phyloP scores from a whole-genome alignment of 2,329 filamentous ascomycete genomes.

The Paracamarosporium sp. region DNA sequence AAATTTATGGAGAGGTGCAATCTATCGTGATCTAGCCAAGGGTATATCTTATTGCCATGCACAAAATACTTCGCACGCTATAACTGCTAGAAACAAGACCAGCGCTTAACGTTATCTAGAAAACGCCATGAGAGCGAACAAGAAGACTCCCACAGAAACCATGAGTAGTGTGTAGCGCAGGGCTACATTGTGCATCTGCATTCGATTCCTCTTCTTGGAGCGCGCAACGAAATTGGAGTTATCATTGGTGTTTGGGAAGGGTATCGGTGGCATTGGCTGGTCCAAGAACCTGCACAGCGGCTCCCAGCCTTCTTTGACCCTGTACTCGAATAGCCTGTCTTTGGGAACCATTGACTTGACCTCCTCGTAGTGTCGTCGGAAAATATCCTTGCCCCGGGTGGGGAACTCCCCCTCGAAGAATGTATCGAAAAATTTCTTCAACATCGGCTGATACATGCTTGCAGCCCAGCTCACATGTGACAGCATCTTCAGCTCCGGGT shows the following conservation, averaged over 20 bases:
- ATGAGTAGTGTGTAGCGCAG: too few relatives aligned
- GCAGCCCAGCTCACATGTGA: constrained; percentile 69
- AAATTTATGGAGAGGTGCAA: too few relatives aligned
- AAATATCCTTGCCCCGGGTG: constrained; percentile 69
- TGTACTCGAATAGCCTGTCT: constrained; percentile 61
- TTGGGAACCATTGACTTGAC: constrained; percentile 55
- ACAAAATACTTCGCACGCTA: too few relatives aligned
- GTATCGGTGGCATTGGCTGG: constrained; percentile 56
- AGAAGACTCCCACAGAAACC: too few relatives aligned
- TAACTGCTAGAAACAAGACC: too few relatives aligned
- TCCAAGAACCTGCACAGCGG: constrained; percentile 63
- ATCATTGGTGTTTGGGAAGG: constrained; percentile 26
- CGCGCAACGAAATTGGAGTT: constrained; percentile 58
- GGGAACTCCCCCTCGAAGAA: constrained; percentile 74
- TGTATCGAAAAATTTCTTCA: constrained; percentile 71
- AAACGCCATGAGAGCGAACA: too few relatives aligned
- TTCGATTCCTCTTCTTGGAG: constrained; percentile 60
- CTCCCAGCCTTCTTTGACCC: constrained; percentile 61
- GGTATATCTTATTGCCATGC: too few relatives aligned
- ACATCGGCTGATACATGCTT: constrained; percentile 73
- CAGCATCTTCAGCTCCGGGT: constrained; percentile 64
- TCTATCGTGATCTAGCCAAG: too few relatives aligned
- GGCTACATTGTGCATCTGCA: constrained; percentile 61
- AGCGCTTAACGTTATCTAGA: too few relatives aligned
- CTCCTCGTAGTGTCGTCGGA: constrained; percentile 62